phyloP scores from a whole-genome alignment of 2,329 filamentous ascomycete species.

The Colletotrichum gloeosporioides region DNA sequence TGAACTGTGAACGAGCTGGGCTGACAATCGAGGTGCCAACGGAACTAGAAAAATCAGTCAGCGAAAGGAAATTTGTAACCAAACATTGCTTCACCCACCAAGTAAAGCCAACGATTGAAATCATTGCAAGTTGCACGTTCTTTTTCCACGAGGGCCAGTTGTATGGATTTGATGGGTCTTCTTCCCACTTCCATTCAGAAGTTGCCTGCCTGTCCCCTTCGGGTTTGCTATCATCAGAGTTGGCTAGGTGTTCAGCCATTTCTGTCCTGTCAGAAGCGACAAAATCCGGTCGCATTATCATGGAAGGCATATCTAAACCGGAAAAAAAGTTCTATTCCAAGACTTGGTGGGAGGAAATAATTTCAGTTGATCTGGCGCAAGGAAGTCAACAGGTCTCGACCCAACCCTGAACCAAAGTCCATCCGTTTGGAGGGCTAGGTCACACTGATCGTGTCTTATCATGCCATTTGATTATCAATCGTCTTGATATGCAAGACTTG shows the following conservation, averaged over 20 bases:
- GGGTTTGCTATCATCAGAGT: neutral
- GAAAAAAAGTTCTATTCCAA: neutral
- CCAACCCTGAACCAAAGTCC: neutral
- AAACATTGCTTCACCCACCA: slow-evolving; percentile 35
- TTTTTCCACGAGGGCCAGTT: slow-evolving; percentile 55
- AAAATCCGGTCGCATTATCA: neutral
- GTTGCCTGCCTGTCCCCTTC: neutral
- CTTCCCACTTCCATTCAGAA: slow-evolving; percentile 34
- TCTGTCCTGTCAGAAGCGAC: neutral
- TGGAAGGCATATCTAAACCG: neutral
- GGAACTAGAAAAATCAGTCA: slow-evolving; percentile 40
- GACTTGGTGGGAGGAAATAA: neutral
- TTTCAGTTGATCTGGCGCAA: neutral
- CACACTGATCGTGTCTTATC: neutral
- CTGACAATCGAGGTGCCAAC: slow-evolving; percentile 62
- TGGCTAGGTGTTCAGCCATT: neutral
- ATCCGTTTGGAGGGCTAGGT: neutral
- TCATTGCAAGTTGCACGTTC: slow-evolving; percentile 39
- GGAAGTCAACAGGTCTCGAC: neutral
- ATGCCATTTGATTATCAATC: neutral
- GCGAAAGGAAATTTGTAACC: neutral
- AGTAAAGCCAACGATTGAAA: slow-evolving; percentile 43
- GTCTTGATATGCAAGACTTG: neutral
- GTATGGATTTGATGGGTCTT: slow-evolving; percentile 50
- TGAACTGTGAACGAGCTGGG: slow-evolving; percentile 50